These are phyloP conservation scores for Colletotrichum echinochloae DNA, from an alignment of 2,329 filamentous ascomycete species.

Conservation along the genomic window DNA sequence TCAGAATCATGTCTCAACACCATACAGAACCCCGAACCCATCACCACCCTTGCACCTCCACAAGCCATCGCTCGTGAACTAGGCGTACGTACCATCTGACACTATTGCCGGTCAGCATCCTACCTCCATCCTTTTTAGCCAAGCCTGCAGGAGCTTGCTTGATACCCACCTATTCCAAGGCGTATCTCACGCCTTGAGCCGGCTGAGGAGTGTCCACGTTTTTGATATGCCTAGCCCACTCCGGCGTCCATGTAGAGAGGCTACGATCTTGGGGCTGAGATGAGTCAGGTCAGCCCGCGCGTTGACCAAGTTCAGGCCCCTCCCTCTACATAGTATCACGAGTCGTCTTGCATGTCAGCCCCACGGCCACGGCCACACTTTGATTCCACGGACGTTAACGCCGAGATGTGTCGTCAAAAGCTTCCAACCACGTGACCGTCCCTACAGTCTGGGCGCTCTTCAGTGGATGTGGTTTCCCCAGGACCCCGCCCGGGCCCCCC, in stretches of 20 bases:
- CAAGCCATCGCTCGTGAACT: background rate
- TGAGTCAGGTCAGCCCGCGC: conserved; percentile 8
- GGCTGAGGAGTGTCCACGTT: background rate
- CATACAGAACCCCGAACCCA: background rate
- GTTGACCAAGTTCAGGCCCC: background rate
- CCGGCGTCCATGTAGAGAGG: background rate
- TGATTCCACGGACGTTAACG: background rate
- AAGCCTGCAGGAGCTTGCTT: background rate
- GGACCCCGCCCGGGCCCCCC: background rate
- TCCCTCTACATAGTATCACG: background rate
- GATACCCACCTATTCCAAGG: too few species aligned
- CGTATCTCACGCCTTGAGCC: background rate
- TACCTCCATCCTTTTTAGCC: background rate
- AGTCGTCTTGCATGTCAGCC: background rate
- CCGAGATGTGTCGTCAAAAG: background rate
- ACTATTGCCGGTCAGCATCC: background rate
- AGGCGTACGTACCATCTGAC: background rate
- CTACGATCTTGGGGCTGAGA: background rate
- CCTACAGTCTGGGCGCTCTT: background rate
- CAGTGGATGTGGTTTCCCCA: background rate
- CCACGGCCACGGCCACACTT: background rate
- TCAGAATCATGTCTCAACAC: background rate
- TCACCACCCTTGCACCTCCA: background rate
- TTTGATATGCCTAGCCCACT: background rate
- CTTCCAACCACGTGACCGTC: background rate